Conservation (phyloP, 2,329 filamentous ascomycete genomes). For the Colletotrichum gigasporum region DNA sequence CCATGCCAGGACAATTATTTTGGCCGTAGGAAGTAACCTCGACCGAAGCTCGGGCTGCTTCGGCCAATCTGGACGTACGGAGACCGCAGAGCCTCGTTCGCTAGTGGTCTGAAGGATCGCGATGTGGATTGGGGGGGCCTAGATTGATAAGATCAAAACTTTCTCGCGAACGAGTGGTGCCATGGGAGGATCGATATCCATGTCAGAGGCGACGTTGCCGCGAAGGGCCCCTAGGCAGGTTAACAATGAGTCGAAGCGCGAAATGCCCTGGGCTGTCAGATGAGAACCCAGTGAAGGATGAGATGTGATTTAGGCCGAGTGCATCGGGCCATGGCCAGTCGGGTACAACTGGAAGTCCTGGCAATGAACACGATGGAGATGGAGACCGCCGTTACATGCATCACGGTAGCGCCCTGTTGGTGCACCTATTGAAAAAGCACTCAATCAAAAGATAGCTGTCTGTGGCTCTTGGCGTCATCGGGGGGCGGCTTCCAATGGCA, state of each 20-base stretch:
- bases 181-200: conserved; percentile 15
- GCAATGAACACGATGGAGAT: no score
- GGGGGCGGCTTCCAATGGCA: no score
- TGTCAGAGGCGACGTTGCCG: conserved; percentile 4
- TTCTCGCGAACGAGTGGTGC: neutral
- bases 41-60: neutral
- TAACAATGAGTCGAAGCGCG: neutral
- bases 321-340: neutral
- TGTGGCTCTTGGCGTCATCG: no score
- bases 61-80: neutral
- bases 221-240: no score
- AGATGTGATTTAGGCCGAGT: neutral
- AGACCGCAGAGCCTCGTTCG: neutral
- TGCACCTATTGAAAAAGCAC: no score
- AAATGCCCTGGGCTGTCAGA: neutral
- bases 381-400: no score
- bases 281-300: neutral
- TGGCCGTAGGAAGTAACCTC: neutral
- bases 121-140: conserved; percentile 2
- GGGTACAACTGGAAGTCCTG: no score
- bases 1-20: neutral
- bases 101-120: conserved; percentile 15
- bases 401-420: no score
- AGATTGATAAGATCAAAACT: conserved; percentile 24
- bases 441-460: no score